Evolutionary conservation across 208 protist species (phyloP).

Genomic region (Acanthamoeba sp.): DNA sequence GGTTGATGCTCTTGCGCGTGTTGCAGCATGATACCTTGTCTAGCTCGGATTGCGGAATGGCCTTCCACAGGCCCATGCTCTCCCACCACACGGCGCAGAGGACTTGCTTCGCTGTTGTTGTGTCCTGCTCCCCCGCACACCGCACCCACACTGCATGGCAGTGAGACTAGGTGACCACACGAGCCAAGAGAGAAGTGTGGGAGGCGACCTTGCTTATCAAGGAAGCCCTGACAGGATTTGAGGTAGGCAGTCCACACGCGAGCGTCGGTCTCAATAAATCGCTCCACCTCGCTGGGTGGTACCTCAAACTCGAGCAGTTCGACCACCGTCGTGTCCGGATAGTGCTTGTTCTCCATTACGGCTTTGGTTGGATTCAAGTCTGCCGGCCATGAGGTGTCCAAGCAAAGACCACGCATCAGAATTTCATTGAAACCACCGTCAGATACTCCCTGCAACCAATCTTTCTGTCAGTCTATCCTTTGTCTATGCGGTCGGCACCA

Average conservation of each 20-base stretch:
- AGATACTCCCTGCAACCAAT: no score
- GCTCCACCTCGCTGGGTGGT: neutral
- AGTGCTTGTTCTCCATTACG: no score
- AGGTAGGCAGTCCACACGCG: neutral
- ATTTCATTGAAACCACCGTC: no score
- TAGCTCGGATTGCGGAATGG: slow-evolving; percentile 25
- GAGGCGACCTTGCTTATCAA: slow-evolving; percentile 26
- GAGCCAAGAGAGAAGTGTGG: neutral
- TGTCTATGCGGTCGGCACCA: no score
- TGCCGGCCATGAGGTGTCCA: no score
- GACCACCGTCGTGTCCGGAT: neutral
- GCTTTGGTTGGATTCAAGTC: no score
- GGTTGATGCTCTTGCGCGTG: neutral
- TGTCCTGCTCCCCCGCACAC: no score
- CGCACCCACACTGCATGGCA: slow-evolving; percentile 34
- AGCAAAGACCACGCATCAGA: no score
- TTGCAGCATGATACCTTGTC: neutral
- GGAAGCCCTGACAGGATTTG: neutral
- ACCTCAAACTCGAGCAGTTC: neutral
- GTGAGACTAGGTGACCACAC: no score
- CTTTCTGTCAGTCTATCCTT: no score
- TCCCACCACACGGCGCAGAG: slow-evolving; percentile 3
- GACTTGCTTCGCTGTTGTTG: neutral
- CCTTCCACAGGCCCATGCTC: slow-evolving; percentile 10
- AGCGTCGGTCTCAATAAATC: neutral